Conservation (phyloP, 768 basidiomycete genomes). For the Butyriboletus loyo region DNA sequence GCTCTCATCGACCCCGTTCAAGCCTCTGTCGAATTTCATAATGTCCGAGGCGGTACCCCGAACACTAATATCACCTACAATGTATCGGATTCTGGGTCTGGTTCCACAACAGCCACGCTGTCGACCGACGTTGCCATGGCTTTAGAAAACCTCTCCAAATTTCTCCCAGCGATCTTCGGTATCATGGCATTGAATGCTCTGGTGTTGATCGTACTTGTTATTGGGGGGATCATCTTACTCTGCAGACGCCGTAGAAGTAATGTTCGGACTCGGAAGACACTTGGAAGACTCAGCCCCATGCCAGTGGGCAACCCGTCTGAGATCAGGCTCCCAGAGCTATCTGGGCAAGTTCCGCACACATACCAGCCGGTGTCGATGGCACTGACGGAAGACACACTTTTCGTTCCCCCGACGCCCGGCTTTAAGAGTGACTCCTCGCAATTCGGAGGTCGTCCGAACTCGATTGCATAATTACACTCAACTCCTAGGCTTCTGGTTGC, state of each 20-base stretch:
- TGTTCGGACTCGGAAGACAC: slow-evolving; percentile 33
- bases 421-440: slow-evolving; percentile 40
- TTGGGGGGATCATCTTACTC: slow-evolving; percentile 51
- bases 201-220: slow-evolving; percentile 54
- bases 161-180: slow-evolving; percentile 71
- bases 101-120: slow-evolving; percentile 48
- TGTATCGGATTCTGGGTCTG: slow-evolving; percentile 41
- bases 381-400: slow-evolving; percentile 44
- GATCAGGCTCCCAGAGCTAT: slow-evolving; percentile 37
- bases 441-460: slow-evolving; percentile 41
- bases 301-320: slow-evolving; percentile 43
- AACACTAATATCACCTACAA: slow-evolving; percentile 68
- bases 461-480: slow-evolving; percentile 33
- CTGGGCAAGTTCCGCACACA: slow-evolving; percentile 41
- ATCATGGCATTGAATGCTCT: slow-evolving; percentile 77
- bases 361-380: slow-evolving; percentile 71
- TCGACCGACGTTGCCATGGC: slow-evolving; percentile 57
- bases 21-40: slow-evolving; percentile 71
- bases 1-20: slow-evolving; percentile 64
- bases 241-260: slow-evolving; percentile 47
- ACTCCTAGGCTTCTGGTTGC: slow-evolving; percentile 3
- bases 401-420: slow-evolving; percentile 55
- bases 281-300: slow-evolving; percentile 55
- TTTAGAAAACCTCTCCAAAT: slow-evolving; percentile 59
- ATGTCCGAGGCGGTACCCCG: slow-evolving; percentile 60